Percentiles rank a stretch among this genome's conserved stretches.
Conservation (phyloP, 768 basidiomycete species). For the Termitomyces heimii region DNA sequence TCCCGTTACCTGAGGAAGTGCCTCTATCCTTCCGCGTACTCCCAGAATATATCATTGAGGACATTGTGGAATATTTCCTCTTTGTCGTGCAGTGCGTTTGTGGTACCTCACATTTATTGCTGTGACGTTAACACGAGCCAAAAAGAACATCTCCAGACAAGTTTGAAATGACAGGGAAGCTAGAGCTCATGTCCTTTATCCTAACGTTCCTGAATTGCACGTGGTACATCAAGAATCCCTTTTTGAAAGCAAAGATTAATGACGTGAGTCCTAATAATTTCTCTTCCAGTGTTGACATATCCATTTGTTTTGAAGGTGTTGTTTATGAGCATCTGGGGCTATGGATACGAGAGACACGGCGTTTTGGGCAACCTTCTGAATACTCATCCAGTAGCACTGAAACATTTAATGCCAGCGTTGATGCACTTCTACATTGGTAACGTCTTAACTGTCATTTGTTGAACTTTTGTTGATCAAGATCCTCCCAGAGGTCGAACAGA, state of each 20-base stretch:
- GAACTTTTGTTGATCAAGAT: not conserved
- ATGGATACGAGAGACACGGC: constrained; percentile 61
- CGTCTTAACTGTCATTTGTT: not conserved
- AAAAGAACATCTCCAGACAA: constrained; percentile 62
- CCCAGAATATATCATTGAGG: constrained; percentile 93
- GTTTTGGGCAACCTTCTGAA: constrained; percentile 82
- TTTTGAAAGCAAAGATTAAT: constrained; percentile 93
- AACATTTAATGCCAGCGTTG: constrained; percentile 85
- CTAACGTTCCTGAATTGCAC: constrained; percentile 91
- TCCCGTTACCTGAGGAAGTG: constrained; percentile 83
- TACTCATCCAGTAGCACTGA: constrained; percentile 76
- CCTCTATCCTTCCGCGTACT: constrained; percentile 81
- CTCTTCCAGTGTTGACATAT: not conserved
- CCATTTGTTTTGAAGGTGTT: constrained; percentile 43
- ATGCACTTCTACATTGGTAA: constrained; percentile 95
- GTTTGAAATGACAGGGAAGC: constrained; percentile 79
- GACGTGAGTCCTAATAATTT: constrained; percentile 46
- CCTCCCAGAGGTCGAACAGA: constrained; percentile 85
- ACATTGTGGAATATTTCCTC: constrained; percentile 84
- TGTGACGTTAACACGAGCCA: constrained; percentile 14
- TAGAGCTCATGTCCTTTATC: constrained; percentile 80
- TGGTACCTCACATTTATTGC: not conserved
- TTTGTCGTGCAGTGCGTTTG: constrained; percentile 71
- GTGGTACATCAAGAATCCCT: constrained; percentile 98
- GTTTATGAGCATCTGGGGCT: constrained; percentile 66